Percentiles rank a stretch among this genome's conserved stretches.
phyloP scores from a whole-genome alignment of 805 yeast species.

The Lachancea meyersii region DNA sequence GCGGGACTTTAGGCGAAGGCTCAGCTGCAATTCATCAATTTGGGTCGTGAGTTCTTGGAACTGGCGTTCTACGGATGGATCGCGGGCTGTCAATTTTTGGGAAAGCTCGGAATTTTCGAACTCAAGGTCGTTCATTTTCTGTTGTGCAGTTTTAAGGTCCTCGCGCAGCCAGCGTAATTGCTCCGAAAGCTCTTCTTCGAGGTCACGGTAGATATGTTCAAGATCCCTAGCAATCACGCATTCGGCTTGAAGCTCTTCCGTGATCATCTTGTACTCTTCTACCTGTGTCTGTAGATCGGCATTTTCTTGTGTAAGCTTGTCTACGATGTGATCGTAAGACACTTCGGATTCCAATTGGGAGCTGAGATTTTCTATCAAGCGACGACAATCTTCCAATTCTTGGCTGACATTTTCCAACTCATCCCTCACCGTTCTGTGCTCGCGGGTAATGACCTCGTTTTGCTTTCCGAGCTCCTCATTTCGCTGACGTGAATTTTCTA shows the following conservation, averaged over 20 bases:
- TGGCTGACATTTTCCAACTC: conserved; percentile 2
- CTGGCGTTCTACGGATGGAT: conserved; percentile 1
- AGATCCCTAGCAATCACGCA: conserved; percentile 35
- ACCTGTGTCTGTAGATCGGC: conserved; percentile 34
- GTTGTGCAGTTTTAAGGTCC: neutral
- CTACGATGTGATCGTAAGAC: conserved; percentile 32
- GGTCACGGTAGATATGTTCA: conserved; percentile 43
- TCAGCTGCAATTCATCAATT: neutral
- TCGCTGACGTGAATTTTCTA: conserved; percentile 13
- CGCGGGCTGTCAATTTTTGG: conserved; percentile 2
- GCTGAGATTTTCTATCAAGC: conserved; percentile 24
- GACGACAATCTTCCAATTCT: conserved; percentile 14
- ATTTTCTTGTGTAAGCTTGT: conserved; percentile 34
- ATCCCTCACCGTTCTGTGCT: conserved; percentile 13
- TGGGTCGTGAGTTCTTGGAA: conserved; percentile 2
- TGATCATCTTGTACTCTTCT: conserved; percentile 30
- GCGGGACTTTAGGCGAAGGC: neutral
- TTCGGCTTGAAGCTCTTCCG: conserved; percentile 18
- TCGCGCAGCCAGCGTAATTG: conserved; percentile 32
- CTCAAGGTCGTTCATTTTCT: neutral
- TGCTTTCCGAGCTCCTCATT: conserved; percentile 26
- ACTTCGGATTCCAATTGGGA: conserved; percentile 24
- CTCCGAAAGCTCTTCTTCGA: conserved; percentile 39
- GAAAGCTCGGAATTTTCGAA: conserved; percentile 1
- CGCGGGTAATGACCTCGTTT: conserved; percentile 17